Evolutionary conservation across 2,329 filamentous ascomycete genomes (phyloP), one percentile per base, ranked within the genome.

Genomic region (Sporothrix protearum): DNA sequence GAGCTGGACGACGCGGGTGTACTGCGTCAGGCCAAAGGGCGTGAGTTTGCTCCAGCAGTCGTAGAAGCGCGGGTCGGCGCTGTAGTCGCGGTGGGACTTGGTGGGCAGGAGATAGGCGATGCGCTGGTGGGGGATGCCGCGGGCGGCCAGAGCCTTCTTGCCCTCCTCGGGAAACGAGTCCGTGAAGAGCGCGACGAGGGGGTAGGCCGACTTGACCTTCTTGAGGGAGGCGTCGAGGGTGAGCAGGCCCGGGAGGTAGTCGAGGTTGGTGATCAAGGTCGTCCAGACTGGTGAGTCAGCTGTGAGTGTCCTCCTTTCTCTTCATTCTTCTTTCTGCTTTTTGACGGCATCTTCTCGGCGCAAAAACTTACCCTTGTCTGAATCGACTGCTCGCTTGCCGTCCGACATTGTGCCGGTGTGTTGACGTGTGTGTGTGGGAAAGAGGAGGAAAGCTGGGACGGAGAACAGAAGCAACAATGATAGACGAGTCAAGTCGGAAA

Each of bases 11-110:
- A 97, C 88, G 53, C 93, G 87, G 33, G 90, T 85, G 81, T 94
- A 97, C 79, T 94, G 89, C 22, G 85, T 85, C 42, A 97, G 84
- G 28, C 87, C 89, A 79, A 96, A 97, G 6, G 91, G 89, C 19
- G 90, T 87, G 36, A 97, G 87, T 82, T 97, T 97, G 80, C 87
- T 92, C 93, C 93, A 97, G 85, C 91, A 94, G 80, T 96, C 92
- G 81, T 93, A 91, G 85, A 97, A 97, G 76, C 94, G 90, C 67
- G 91, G 89, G 80, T 97, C 93, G 73, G 91, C 87, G 77, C 84
- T 86, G 83, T 89, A 96, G 81, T 92, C 89, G 74, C 81, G 82
- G 73, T 89, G 89, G 68, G 83, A 79, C 45, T 84, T 80, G 2
- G 86, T 85, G 1, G 93, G 92, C 12, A 92, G 83, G 51, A 97